These are phyloP conservation scores for Crithidia sp. DNA, from an alignment of 208 protist genomes.

Conservation along the genomic window DNA sequence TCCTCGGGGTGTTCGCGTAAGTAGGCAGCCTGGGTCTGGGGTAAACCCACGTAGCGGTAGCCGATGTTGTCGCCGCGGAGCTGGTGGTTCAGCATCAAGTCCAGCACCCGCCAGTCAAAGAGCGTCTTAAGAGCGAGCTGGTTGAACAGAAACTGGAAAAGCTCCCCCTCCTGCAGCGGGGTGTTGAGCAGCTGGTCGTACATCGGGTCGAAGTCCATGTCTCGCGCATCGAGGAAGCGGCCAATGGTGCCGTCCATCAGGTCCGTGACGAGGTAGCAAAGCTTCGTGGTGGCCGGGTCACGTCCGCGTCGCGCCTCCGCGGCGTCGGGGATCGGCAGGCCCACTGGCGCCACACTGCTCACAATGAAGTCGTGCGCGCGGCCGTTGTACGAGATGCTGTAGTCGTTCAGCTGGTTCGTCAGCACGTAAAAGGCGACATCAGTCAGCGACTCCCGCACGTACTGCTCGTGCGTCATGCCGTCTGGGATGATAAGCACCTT, in stretches of 20 bases:
- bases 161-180: slow-evolving; percentile 65
- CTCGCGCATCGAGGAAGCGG: slow-evolving; percentile 74
- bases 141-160: slow-evolving; percentile 87
- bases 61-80: slow-evolving; percentile 90
- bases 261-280: slow-evolving; percentile 84
- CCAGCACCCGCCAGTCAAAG: slow-evolving; percentile 82
- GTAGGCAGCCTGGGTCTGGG: slow-evolving; percentile 12
- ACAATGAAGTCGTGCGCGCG: slow-evolving; percentile 85
- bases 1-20: slow-evolving; percentile 21
- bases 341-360: slow-evolving; percentile 48
- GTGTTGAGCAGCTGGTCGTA: slow-evolving; percentile 85
- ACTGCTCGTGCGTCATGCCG: slow-evolving; percentile 66
- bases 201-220: slow-evolving; percentile 81
- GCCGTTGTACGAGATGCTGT: slow-evolving; percentile 49
- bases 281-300: slow-evolving; percentile 35
- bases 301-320: slow-evolving; percentile 35
- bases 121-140: slow-evolving; percentile 71
- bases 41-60: slow-evolving; percentile 42
- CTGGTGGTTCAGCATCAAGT: slow-evolving; percentile 88
- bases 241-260: slow-evolving; percentile 89
- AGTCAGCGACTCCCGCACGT: slow-evolving; percentile 82
- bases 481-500: slow-evolving; percentile 82
- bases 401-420: slow-evolving; percentile 78
- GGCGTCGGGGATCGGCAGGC: slow-evolving; percentile 59
- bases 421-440: slow-evolving; percentile 85